phyloP scores from a whole-genome alignment of 192 early-diverging fungal species.

The Thamnidium elegans region DNA sequence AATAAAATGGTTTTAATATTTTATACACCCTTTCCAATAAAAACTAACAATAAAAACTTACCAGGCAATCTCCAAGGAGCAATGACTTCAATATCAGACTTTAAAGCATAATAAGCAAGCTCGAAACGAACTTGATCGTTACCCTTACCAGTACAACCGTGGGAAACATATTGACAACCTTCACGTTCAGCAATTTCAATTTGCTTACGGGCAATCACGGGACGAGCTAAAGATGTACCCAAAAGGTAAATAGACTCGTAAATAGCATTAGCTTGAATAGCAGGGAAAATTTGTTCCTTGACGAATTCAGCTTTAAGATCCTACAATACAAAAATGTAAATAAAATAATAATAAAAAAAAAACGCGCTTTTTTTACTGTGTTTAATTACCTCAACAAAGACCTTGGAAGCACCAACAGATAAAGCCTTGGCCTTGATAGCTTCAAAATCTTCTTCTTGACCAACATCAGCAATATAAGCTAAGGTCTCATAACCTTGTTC shows the following conservation, averaged over 20 bases:
- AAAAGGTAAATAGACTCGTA: slow-evolving; percentile 97
- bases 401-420: slow-evolving; percentile 87
- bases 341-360: neutral
- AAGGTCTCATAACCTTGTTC: slow-evolving; percentile 98
- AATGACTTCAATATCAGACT: slow-evolving; percentile 93
- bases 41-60: slow-evolving; percentile 28
- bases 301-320: slow-evolving; percentile 94
- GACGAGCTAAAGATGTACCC: slow-evolving; percentile 96
- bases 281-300: slow-evolving; percentile 87
- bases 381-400: slow-evolving; percentile 81
- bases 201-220: slow-evolving; percentile 87
- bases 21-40: neutral
- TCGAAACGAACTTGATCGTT: slow-evolving; percentile 99
- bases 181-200: slow-evolving; percentile 92
- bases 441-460: slow-evolving; percentile 99
- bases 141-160: slow-evolving; percentile 99
- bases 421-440: slow-evolving; percentile 91
- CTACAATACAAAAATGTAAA: slow-evolving; percentile 30
- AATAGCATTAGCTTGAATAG: slow-evolving; percentile 91
- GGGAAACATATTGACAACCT: slow-evolving; percentile 95
- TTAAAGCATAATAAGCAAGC: slow-evolving; percentile 95
- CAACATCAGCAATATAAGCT: slow-evolving; percentile 97
- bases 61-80: slow-evolving; percentile 94
- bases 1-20: neutral
- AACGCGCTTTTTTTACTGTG: neutral